Evolutionary conservation across 2,329 filamentous ascomycete genomes (phyloP), one percentile per base, ranked within the genome.

Genomic region (Cordyceps javanica): DNA sequence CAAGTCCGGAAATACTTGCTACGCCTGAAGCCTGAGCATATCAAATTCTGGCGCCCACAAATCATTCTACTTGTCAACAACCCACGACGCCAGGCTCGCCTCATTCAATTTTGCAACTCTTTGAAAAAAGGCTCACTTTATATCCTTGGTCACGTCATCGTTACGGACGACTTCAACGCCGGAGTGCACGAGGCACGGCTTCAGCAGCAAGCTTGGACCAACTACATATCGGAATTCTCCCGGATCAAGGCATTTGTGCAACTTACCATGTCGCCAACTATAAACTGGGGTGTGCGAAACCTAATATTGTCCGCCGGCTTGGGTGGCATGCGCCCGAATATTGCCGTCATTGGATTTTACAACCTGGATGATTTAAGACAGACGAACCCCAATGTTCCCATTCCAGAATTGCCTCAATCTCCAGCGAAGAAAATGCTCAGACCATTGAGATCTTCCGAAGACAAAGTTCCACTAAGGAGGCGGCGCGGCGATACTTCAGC

Each of bases 21-120:
- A 30, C 84, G 90, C n/a, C 75, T 96, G 30, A 86, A 85, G 51
- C 90, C 90, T 36, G 91, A 96, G 65, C 91, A 96, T 68, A 91
- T 96, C 70, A 96, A 96, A 67, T 96, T 95, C 69, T 96, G 91
- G 91, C 81, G 91, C 53, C 91, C 91, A 0, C 91, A 95, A 62
- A 92, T 96, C 44, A 82, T 96, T 49, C 78, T 96, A 0, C 82
- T 96, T 55, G 84, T 94, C 62, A 94, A 93, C 67, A 84, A 94
- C 65, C 88, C 90, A 4, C 81, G 91, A n/a, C 82, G 81, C 6
- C 89, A 94, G 68, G 91, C 89, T 55, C 87, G 89, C 42, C 80
- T 96, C 41, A 93, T 96, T 2, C 89, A 92, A 59, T 96, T 96
- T 64, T 96, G 91, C 72, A 96, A 96, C 69, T 91, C 90, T 0